Evolutionary conservation across 495 filamentous ascomycete species (phyloP).

Genomic region (Lasiosphaeria miniovina): DNA sequence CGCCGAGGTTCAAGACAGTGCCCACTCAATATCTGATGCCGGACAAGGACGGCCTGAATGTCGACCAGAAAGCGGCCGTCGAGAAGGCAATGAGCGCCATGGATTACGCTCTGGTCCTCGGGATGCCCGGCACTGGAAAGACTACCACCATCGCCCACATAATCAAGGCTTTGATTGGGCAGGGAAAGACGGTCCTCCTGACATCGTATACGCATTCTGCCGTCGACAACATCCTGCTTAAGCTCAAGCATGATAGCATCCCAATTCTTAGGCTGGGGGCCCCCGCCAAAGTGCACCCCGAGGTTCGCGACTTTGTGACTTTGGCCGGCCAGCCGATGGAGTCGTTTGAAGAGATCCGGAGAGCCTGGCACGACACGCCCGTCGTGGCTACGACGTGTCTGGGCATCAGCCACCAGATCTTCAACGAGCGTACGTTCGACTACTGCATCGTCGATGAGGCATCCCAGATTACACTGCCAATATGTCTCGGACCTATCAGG

Average conservation of each 20-base stretch:
- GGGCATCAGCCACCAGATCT: constrained; percentile 82
- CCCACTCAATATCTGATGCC: constrained; percentile 57
- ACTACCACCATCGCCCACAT: constrained; percentile 98
- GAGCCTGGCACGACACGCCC: constrained; percentile 75
- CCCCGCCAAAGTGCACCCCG: constrained; percentile 76
- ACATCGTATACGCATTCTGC: constrained; percentile 97
- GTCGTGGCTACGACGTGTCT: constrained; percentile 95
- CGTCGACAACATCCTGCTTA: constrained; percentile 95
- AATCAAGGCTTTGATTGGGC: constrained; percentile 82
- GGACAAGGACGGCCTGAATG: constrained; percentile 64
- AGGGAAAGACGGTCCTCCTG: constrained; percentile 87
- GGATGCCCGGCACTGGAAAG: constrained; percentile 98
- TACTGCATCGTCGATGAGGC: constrained; percentile 99
- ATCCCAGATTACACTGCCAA: constrained; percentile 92
- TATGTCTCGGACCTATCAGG: constrained; percentile 88
- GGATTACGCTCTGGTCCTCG: constrained; percentile 91
- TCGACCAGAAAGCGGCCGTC: constrained; percentile 81
- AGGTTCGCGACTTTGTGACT: constrained; percentile 78
- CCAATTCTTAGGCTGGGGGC: constrained; percentile 81
- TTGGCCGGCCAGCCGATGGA: constrained; percentile 67
- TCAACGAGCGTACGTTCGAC: constrained; percentile 86
- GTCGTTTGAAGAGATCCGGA: constrained; percentile 77
- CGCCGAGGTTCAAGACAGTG: constrained; percentile 68
- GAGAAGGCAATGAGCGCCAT: constrained; percentile 91
- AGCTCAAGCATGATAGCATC: constrained; percentile 75